Evolutionary conservation across 2,329 filamentous ascomycete species (phyloP).

Genomic region (Paradendryphiella salina): DNA sequence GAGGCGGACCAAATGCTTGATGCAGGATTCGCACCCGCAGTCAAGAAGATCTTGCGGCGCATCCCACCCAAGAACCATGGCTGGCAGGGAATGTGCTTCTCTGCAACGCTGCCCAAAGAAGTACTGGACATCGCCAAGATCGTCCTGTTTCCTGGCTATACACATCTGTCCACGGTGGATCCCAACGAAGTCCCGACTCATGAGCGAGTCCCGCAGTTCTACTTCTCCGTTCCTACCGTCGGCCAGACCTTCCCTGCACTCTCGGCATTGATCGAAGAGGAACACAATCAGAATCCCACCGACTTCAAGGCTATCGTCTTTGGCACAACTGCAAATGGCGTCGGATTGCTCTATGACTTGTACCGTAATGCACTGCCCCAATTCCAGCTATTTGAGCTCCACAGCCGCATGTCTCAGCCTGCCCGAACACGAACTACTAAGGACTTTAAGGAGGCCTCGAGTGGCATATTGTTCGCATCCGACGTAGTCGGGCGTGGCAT

Average conservation of each 20-base stretch:
- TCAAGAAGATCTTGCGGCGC: conserved; percentile 56
- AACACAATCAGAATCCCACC: conserved; percentile 45
- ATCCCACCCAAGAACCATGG: conserved; percentile 56
- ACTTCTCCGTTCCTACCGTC: conserved; percentile 50
- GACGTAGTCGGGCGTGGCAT: conserved; percentile 54
- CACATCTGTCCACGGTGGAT: conserved; percentile 51
- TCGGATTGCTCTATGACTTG: conserved; percentile 49
- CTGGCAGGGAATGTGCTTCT: conserved; percentile 57
- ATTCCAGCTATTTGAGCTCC: conserved; percentile 49
- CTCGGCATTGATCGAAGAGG: conserved; percentile 51
- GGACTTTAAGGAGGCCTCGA: conserved; percentile 51
- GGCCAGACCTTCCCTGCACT: conserved; percentile 53
- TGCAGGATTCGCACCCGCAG: conserved; percentile 57
- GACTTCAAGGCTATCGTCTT: conserved; percentile 55
- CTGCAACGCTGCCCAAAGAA: conserved; percentile 51
- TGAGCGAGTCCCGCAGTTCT: conserved; percentile 56
- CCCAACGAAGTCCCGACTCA: conserved; percentile 52
- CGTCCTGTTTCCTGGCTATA: conserved; percentile 50
- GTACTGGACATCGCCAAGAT: conserved; percentile 52
- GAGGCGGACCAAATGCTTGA: conserved; percentile 54
- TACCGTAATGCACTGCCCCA: conserved; percentile 41
- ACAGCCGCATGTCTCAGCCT: conserved; percentile 51
- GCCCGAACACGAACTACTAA: conserved; percentile 50
- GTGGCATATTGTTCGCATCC: conserved; percentile 58
- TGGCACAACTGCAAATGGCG: conserved; percentile 53